A percentile compares a stretch with the other conserved stretches of the same genome.
phyloP scores from a whole-genome alignment of 1,284 basidiomycete genomes.

The Pholiota adiposa region DNA sequence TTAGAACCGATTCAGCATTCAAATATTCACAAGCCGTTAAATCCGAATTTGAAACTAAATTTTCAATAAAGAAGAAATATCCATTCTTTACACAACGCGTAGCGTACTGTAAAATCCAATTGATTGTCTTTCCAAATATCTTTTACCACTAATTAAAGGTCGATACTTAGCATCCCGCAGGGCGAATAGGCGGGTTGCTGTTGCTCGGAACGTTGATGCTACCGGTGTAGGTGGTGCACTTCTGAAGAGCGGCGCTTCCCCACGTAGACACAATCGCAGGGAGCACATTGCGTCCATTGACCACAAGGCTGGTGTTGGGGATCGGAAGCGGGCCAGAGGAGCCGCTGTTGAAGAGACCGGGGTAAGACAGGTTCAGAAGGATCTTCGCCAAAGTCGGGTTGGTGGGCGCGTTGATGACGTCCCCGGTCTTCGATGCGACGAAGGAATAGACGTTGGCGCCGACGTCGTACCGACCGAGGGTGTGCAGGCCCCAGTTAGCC shows the following conservation, averaged over 20 bases:
- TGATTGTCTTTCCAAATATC: too few species aligned
- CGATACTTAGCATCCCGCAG: neutral
- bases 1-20: too few species aligned
- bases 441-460: slow-evolving; percentile 33
- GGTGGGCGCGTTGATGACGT: slow-evolving; percentile 14
- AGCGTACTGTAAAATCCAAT: too few species aligned
- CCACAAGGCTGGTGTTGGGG: slow-evolving; percentile 28
- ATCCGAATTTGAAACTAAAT: too few species aligned
- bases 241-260: slow-evolving; percentile 24
- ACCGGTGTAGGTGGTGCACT: slow-evolving; percentile 28
- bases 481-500: slow-evolving; percentile 66
- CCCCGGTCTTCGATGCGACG: slow-evolving; percentile 23
- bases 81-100: too few species aligned
- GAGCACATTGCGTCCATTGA: slow-evolving; percentile 29
- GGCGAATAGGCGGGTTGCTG: slow-evolving; percentile 21
- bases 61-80: too few species aligned
- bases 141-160: neutral
- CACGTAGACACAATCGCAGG: slow-evolving; percentile 25
- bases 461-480: slow-evolving; percentile 58
- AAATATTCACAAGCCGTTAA: too few species aligned
- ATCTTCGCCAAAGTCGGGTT: slow-evolving; percentile 13
- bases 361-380: slow-evolving; percentile 27
- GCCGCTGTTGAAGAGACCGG: slow-evolving; percentile 27
- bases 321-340: slow-evolving; percentile 19
- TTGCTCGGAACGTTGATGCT: slow-evolving; percentile 25